Conservation (phyloP, 2,329 filamentous ascomycete genomes). For the Orbilia brochopaga region DNA sequence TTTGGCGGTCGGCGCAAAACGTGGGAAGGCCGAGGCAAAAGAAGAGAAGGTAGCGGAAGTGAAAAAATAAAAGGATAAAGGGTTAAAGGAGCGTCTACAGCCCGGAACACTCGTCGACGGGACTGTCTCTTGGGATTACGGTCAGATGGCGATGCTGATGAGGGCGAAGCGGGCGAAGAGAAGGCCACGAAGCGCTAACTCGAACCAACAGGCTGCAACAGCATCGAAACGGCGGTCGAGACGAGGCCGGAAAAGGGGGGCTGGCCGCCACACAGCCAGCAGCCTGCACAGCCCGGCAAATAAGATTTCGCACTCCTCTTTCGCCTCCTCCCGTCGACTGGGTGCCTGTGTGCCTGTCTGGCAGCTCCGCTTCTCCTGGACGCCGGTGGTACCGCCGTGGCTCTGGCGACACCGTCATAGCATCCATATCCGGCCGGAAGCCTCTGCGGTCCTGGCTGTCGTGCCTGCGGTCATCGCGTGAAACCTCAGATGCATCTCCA, state of each 20-base stretch:
- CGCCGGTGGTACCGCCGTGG: too few relatives aligned
- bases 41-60: neutral
- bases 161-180: neutral
- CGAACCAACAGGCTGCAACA: neutral
- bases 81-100: slow-evolving; percentile 1
- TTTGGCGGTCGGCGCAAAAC: neutral
- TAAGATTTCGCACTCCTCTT: neutral
- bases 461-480: too few relatives aligned
- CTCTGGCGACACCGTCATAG: too few relatives aligned
- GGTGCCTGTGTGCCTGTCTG: too few relatives aligned
- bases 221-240: neutral
- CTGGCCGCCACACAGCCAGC: slow-evolving; percentile 1
- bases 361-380: too few relatives aligned
- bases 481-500: too few relatives aligned
- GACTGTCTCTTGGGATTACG: neutral
- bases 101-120: slow-evolving; percentile 2
- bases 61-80: neutral
- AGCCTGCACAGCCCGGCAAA: slow-evolving; percentile 2
- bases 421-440: too few relatives aligned
- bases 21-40: neutral
- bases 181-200: slow-evolving; percentile 4
- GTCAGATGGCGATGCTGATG: neutral
- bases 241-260: slow-evolving; percentile 9
- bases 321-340: neutral
- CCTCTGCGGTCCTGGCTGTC: too few relatives aligned